Evolutionary conservation across 1,284 basidiomycete genomes (phyloP), one percentile per base, ranked within the genome.

Genomic region (Moniliella sp.): DNA sequence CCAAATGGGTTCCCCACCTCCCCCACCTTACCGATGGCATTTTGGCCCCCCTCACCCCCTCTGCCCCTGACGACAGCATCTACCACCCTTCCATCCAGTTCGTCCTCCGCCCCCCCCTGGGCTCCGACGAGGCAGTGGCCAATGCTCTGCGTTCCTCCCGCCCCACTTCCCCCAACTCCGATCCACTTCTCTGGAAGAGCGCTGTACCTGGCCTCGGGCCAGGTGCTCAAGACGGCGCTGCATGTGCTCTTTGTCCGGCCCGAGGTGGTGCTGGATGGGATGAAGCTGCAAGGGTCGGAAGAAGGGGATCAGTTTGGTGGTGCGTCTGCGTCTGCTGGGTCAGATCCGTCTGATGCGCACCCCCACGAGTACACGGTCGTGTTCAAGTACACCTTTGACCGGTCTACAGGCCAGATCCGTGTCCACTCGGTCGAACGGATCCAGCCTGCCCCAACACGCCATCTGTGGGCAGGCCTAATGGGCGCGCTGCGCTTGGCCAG

Each of bases 341-440:
- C 36, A 42, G 15, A 39, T 39, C n/a, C 39, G 55, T 1, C 36
- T 58, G 2, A 39, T 45, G 3, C 41, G 0, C 30, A 42, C 21
- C 36, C 40, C 13, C 54, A 57, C 28, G 43, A 46, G 13, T 58
- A 55, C 27, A 50, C 49, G 7, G 42, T 55, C 32, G 34, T 58
- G 17, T 58, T 54, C 34, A 35, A 43, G 31, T 58, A 58, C 35
- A 42, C 42, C 1, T 49, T 57, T 27, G 53, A 57, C 28, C 40
- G 43, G 1, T 21, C 16, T 1, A 49, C 53, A 8, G 56, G 54
- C 4, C 49, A 37, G 31, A 47, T 58, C 16, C 36, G 30, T 7
- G 34, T 40, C 12, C 56, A 58, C 29, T 30, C 37, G 13, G 53
- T 58, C 11, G 53, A 57, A 35, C 43, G 48, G 19, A 52, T 58